phyloP scores from a whole-genome alignment of 768 basidiomycete species.

The Rhodosporidiobolus odoratus region DNA sequence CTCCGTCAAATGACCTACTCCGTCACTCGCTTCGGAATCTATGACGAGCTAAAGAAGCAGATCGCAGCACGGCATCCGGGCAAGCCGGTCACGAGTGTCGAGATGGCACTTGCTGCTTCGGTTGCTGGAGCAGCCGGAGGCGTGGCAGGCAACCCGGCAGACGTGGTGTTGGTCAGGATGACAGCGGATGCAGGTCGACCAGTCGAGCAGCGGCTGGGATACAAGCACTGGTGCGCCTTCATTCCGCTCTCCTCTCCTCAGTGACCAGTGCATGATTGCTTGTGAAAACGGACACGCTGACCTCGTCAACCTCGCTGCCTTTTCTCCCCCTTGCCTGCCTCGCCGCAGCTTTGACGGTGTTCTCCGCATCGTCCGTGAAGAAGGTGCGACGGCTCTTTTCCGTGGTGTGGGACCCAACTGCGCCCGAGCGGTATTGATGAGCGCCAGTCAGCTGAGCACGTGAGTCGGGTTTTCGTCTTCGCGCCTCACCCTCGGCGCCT shows the following conservation, averaged over 20 bases:
- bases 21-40: constrained; percentile 40
- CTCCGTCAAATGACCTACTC: constrained; percentile 43
- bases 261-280: neutral
- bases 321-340: neutral
- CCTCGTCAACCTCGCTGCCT: no score
- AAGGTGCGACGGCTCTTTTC: constrained; percentile 36
- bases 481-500: neutral
- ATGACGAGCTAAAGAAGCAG: constrained; percentile 40
- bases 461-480: neutral
- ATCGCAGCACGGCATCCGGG: constrained; percentile 11
- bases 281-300: no score
- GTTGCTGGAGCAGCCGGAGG: constrained; percentile 40
- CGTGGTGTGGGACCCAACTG: constrained; percentile 41
- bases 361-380: constrained; percentile 36
- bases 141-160: constrained; percentile 42
- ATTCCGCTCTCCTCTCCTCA: neutral
- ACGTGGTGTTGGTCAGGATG: constrained; percentile 42
- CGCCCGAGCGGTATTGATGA: constrained; percentile 42
- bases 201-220: constrained; percentile 29
- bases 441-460: constrained; percentile 40
- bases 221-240: constrained; percentile 38
- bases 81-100: constrained; percentile 13
- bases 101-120: constrained; percentile 37
- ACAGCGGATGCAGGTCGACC: constrained; percentile 37
- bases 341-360: constrained; percentile 40